phyloP scores from a whole-genome alignment of 2,329 filamentous ascomycete species.

The Samsoniella hepiali region DNA sequence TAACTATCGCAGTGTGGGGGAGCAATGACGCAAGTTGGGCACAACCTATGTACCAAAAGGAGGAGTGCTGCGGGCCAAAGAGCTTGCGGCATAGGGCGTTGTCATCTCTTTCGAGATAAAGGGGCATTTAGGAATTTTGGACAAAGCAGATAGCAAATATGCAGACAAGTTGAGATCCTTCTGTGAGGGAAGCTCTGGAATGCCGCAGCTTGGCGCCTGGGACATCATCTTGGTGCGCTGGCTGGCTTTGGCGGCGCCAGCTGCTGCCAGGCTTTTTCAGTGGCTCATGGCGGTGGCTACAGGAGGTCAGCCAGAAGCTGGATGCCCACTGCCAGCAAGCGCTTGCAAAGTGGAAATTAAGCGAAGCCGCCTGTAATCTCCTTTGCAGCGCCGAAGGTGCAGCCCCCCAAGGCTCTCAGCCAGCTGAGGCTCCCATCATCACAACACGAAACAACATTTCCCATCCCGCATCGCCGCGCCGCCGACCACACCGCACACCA shows the following conservation, averaged over 20 bases:
- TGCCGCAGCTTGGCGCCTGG: neutral
- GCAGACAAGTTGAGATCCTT: too few relatives aligned
- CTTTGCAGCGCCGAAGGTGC: slow-evolving; percentile 4
- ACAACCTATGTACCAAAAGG: neutral
- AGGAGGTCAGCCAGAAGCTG: neutral
- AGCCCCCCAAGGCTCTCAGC: neutral
- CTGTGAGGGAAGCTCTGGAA: neutral
- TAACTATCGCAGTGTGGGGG: neutral
- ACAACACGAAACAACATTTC: slow-evolving; percentile 17
- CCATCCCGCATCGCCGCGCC: slow-evolving; percentile 1
- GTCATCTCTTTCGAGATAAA: neutral
- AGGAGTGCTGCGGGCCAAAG: neutral
- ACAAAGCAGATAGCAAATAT: neutral
- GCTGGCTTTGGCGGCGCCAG: neutral
- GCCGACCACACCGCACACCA: neutral
- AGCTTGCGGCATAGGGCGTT: neutral
- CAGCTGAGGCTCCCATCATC: slow-evolving; percentile 15
- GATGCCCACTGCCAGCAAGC: neutral
- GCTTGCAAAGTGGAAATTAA: slow-evolving; percentile 17
- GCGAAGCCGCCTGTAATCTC: slow-evolving; percentile 17
- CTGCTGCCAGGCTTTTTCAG: neutral
- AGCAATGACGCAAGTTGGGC: slow-evolving; percentile 15
- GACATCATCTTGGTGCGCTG: neutral
- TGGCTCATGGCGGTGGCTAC: slow-evolving; percentile 4
- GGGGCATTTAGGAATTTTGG: neutral